Evolutionary conservation across 2,329 filamentous ascomycete genomes (phyloP).

Genomic region (Botrytis hyacinthi): DNA sequence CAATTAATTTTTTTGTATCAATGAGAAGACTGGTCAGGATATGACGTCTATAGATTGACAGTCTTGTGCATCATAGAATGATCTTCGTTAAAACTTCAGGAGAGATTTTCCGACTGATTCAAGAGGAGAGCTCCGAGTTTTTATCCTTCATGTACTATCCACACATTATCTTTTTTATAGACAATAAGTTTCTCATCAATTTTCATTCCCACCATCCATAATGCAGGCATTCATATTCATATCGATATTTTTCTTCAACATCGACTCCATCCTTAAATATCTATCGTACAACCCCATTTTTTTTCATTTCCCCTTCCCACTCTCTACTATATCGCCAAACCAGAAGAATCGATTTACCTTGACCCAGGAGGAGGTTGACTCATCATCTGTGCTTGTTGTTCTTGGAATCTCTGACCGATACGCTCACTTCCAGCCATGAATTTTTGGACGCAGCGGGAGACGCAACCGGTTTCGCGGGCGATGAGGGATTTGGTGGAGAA

Average conservation of each 20-base stretch:
- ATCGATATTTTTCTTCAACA: not conserved
- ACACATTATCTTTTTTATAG: not conserved
- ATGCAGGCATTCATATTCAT: conserved; percentile 1
- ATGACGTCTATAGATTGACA: not conserved
- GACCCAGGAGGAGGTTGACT: conserved; percentile 35
- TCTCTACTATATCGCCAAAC: not conserved
- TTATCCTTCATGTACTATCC: conserved; percentile 1
- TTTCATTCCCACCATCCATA: not conserved
- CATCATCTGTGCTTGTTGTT: conserved; percentile 62
- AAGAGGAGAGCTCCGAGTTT: conserved; percentile 1
- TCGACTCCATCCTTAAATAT: not conserved
- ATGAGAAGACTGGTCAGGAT: not conserved
- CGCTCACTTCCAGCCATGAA: conserved; percentile 89
- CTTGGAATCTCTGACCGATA: conserved; percentile 84
- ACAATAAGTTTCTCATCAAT: not conserved
- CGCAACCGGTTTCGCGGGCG: conserved; percentile 83
- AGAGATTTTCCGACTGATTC: not conserved
- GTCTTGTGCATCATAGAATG: not conserved
- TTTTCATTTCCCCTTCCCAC: not conserved
- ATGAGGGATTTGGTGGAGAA: conserved; percentile 96
- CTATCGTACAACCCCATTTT: conserved; percentile 3
- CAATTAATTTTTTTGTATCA: conserved; percentile 16
- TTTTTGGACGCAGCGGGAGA: conserved; percentile 94
- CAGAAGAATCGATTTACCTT: conserved; percentile 24
- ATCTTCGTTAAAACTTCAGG: conserved; percentile 1